Evolutionary conservation across 441 rosid species (phyloP).

Genomic region (Arabidopsis hybrid): DNA sequence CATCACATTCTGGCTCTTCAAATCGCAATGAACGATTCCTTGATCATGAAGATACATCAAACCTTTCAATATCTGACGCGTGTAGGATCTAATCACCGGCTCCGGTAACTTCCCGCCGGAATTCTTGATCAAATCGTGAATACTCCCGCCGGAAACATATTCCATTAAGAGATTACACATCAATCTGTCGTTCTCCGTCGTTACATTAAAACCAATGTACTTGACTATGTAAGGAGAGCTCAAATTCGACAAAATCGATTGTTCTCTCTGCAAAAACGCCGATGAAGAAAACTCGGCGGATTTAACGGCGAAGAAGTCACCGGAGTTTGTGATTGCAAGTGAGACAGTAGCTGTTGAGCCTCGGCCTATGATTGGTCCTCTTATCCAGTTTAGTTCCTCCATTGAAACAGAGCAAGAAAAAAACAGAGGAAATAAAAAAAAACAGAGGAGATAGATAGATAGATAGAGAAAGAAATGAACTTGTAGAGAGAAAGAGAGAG

Average conservation of each 20-base stretch:
- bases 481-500: conserved; percentile 20
- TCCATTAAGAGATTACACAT: conserved; percentile 75
- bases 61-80: conserved; percentile 59
- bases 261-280: conserved; percentile 62
- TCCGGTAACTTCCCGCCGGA: conserved; percentile 71
- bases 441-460: conserved; percentile 6
- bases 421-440: conserved; percentile 10
- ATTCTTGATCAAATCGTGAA: conserved; percentile 58
- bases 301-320: conserved; percentile 71
- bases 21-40: conserved; percentile 79
- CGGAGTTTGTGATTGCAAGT: conserved; percentile 62
- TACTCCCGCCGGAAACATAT: conserved; percentile 70
- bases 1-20: conserved; percentile 61
- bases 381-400: conserved; percentile 63
- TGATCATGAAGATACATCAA: conserved; percentile 63
- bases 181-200: conserved; percentile 44
- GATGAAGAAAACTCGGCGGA: conserved; percentile 67
- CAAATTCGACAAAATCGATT: conserved; percentile 56
- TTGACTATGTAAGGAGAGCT: conserved; percentile 66
- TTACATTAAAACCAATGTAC: conserved; percentile 62
- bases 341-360: conserved; percentile 91
- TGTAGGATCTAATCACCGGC: conserved; percentile 51
- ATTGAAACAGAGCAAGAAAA: conserved; percentile 48
- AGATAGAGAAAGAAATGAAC: background rate
- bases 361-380: conserved; percentile 84